Evolutionary conservation across 371 early-diverging fungal species (phyloP), one percentile per base, ranked within the genome.

Genomic region (Encephalitozoon hellem): DNA sequence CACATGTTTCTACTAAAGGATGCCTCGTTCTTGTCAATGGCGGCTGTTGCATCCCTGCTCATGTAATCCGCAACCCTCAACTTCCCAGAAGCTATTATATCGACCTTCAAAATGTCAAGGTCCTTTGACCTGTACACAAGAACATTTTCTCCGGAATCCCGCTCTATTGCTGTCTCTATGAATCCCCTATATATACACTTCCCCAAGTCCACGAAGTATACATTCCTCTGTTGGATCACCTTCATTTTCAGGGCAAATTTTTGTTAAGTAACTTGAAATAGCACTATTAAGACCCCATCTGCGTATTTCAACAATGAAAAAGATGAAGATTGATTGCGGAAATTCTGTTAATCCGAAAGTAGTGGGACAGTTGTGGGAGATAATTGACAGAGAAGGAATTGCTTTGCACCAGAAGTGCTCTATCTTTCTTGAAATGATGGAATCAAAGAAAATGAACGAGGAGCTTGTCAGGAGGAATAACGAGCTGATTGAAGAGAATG

Each of bases 181-280:
- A 78, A 81, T 30, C 81, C 78, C 51, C 51, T 38, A 41, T 38
- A 78, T 32, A 72, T 12, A 1, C 74, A 42, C 42, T 75, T 71
- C 0, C 64, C n/a, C 15, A 73, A 3, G 68, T 77, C 76, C 2
- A 81, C 11, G 38, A 67, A 81, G 65, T 75, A 81, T 26, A 77
- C 74, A 69, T 78, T 81, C 43, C 51, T 77, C 52, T 81, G 81
- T 18, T 69, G 51, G 28, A 9, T 34, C 47, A 81, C 65, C 53
- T 52, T 78, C 74, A 78, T 75, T 51, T 72, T 69, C 54, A 38
- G 54, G 68, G 70, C 54, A 39, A 38, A 52, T 38, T 41, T 41
- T 47, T 47, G 26, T 28, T 41, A 34, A 11, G 23, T 11, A 69
- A 69, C 52, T 39, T 49, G 53, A 69, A 53, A 53, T 69, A 53